Evolutionary conservation across 768 basidiomycete genomes (phyloP).

Genomic region (Xanthoconium stramineum): DNA sequence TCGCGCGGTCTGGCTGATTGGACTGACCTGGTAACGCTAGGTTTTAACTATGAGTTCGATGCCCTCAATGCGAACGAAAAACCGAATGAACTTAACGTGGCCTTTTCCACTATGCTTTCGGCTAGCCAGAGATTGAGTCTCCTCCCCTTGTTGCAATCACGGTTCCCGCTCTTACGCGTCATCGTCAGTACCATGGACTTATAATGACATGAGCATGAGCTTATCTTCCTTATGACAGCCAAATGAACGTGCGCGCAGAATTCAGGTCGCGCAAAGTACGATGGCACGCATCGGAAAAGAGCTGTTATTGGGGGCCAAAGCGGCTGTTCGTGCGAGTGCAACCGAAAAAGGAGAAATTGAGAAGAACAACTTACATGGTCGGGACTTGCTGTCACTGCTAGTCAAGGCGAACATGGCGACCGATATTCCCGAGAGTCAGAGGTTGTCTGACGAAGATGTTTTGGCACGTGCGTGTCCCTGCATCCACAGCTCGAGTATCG

Average conservation of each 20-base stretch:
- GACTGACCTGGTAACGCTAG: neutral
- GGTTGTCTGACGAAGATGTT: slow-evolving; percentile 62
- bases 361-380: slow-evolving; percentile 34
- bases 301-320: slow-evolving; percentile 49
- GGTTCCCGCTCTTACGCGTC: slow-evolving; percentile 37
- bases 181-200: slow-evolving; percentile 32
- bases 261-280: slow-evolving; percentile 33
- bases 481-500: neutral
- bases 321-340: slow-evolving; percentile 25
- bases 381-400: slow-evolving; percentile 61
- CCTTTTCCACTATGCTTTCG: slow-evolving; percentile 29
- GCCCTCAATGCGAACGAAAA: slow-evolving; percentile 26
- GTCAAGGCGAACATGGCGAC: slow-evolving; percentile 62
- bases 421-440: slow-evolving; percentile 52
- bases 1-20: neutral
- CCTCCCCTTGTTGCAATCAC: slow-evolving; percentile 31
- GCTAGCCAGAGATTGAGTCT: neutral
- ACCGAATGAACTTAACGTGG: slow-evolving; percentile 31
- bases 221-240: slow-evolving; percentile 15
- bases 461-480: slow-evolving; percentile 41
- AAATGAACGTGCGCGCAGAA: slow-evolving; percentile 12
- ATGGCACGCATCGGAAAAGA: slow-evolving; percentile 51
- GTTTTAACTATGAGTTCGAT: slow-evolving; percentile 37
- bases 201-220: neutral
- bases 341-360: slow-evolving; percentile 30